Evolutionary conservation across 768 basidiomycete species (phyloP).

Genomic region (Leucocoprinus sp.): DNA sequence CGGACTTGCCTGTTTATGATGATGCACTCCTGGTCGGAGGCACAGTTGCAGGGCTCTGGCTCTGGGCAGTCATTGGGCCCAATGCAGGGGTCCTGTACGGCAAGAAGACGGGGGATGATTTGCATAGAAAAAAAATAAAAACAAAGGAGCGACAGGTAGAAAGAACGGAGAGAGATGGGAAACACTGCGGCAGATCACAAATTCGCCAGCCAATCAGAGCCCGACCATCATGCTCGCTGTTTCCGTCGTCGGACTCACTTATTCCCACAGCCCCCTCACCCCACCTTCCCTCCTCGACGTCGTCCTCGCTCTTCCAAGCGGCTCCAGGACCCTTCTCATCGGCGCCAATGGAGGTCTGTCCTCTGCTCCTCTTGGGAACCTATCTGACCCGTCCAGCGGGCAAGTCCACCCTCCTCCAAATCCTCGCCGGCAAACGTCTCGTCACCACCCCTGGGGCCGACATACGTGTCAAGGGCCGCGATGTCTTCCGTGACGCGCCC

Average conservation of each 20-base stretch:
- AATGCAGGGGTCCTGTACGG: conserved; percentile 33
- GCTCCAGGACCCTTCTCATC: conserved; percentile 78
- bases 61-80: conserved; percentile 40
- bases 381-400: conserved; percentile 45
- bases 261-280: conserved; percentile 35
- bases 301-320: conserved; percentile 56
- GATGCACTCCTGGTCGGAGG: conserved; percentile 46
- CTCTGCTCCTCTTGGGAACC: conserved; percentile 7
- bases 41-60: conserved; percentile 48
- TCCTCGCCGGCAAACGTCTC: conserved; percentile 88
- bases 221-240: conserved; percentile 23
- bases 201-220: conserved; percentile 1
- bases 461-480: conserved; percentile 66
- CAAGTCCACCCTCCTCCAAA: conserved; percentile 92
- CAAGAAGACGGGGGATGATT: conserved; percentile 25
- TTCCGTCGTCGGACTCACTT: conserved; percentile 47
- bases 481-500: conserved; percentile 87
- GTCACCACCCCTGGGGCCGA: conserved; percentile 43
- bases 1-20: conserved; percentile 47
- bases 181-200: no score
- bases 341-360: conserved; percentile 88
- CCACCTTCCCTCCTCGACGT: conserved; percentile 57
- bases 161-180: conserved; percentile 8
- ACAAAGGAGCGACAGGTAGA: conserved; percentile 13
- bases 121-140: conserved; percentile 15